Conservation (phyloP, 2,329 filamentous ascomycete genomes). For the Aspergillus costaricaensis region DNA sequence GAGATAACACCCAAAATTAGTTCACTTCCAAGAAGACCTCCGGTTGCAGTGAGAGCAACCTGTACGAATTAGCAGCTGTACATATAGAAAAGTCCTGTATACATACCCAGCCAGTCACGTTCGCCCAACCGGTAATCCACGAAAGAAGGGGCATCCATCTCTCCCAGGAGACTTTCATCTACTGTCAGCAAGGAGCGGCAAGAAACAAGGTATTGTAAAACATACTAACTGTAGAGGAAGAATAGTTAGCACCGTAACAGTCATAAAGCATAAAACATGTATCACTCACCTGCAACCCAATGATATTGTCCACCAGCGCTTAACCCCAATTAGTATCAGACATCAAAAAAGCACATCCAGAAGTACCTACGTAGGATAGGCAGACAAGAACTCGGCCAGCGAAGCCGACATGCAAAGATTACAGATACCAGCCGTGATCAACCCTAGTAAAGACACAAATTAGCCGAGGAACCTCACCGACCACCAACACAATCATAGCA, state of each 20-base stretch:
- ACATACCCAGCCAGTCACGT: constrained; percentile 70
- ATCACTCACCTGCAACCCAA: constrained; percentile 61
- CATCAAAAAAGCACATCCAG: background rate
- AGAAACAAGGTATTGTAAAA: constrained; percentile 33
- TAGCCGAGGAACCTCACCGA: background rate
- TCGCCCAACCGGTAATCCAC: constrained; percentile 68
- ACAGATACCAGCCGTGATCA: constrained; percentile 64
- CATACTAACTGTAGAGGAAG: constrained; percentile 28
- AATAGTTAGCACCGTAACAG: constrained; percentile 3
- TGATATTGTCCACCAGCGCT: constrained; percentile 66
- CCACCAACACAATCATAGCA: background rate
- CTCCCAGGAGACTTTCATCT: constrained; percentile 56
- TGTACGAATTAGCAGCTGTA: constrained; percentile 26
- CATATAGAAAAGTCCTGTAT: background rate
- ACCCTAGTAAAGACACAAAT: constrained; percentile 26
- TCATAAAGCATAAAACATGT: background rate
- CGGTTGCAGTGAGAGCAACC: constrained; percentile 65
- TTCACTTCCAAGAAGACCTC: constrained; percentile 66
- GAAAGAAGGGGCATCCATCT: constrained; percentile 63
- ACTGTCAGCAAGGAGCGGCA: background rate
- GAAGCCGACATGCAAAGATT: constrained; percentile 70
- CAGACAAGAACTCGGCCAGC: constrained; percentile 70
- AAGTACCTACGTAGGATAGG: constrained; percentile 55
- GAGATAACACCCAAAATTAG: constrained; percentile 67
- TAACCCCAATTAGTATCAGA: constrained; percentile 16